A percentile compares a stretch with the other conserved stretches of the same genome.
phyloP scores from a whole-genome alignment of 108 stramenopile species.

The Licmophora abbreviata region DNA sequence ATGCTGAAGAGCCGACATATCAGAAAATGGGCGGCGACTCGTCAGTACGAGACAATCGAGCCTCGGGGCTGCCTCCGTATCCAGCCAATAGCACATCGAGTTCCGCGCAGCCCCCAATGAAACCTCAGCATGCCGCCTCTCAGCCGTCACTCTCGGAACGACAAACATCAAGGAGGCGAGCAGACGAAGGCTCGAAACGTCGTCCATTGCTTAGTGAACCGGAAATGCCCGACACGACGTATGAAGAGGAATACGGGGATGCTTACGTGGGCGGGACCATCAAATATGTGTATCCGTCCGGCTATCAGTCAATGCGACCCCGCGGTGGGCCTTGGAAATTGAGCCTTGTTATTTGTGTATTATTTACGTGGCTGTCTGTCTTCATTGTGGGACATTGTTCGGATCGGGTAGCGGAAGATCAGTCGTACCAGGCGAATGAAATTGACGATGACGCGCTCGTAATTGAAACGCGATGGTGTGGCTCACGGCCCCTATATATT shows the following conservation, averaged over 20 bases:
- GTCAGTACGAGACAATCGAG: no score
- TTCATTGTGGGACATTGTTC: slow-evolving; percentile 82
- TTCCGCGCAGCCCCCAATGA: no score
- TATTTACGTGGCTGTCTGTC: slow-evolving; percentile 66
- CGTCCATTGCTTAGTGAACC: no score
- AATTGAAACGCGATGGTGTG: slow-evolving; percentile 80
- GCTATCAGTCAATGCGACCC: slow-evolving; percentile 86
- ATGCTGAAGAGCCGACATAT: no score
- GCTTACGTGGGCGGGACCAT: slow-evolving; percentile 68
- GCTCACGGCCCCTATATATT: slow-evolving; percentile 48
- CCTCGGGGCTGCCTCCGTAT: no score
- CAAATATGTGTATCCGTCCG: slow-evolving; percentile 71
- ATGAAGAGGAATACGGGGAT: slow-evolving; percentile 81
- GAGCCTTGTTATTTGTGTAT: slow-evolving; percentile 50
- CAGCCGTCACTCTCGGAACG: no score
- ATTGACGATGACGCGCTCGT: slow-evolving; percentile 44
- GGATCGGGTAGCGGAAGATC: slow-evolving; percentile 21
- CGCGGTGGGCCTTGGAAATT: slow-evolving; percentile 77
- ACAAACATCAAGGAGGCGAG: no score
- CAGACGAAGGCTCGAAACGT: no score
- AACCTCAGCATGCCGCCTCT: no score
- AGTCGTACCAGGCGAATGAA: slow-evolving; percentile 16
- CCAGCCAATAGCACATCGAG: no score
- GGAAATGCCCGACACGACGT: slow-evolving; percentile 39
- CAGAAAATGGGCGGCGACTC: no score